Evolutionary conservation across 371 early-diverging fungal genomes (phyloP).

Genomic region (Zopfochytrium polystomum): DNA sequence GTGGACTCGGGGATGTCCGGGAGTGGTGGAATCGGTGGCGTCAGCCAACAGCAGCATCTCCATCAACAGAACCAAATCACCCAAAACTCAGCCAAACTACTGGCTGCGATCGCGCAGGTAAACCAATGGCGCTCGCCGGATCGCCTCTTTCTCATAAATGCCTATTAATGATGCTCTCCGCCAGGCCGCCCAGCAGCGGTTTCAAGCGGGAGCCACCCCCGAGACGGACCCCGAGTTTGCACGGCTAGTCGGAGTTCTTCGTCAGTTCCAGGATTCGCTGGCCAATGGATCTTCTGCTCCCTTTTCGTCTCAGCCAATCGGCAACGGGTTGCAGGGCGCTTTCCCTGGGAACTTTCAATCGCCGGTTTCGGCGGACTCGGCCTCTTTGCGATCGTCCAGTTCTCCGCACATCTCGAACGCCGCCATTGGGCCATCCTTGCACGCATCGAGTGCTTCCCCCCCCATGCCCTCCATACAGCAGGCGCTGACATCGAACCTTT

Average conservation of each 20-base stretch:
- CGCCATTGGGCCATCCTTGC: not conserved
- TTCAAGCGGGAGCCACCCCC: slow-evolving; percentile 30
- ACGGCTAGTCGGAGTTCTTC: slow-evolving; percentile 24
- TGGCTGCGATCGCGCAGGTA: too few species aligned
- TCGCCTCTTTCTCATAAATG: too few species aligned
- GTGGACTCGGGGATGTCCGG: not conserved
- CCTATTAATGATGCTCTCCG: too few species aligned
- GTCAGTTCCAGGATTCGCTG: slow-evolving; percentile 6
- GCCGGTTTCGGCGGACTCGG: not conserved
- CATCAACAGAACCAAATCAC: too few species aligned
- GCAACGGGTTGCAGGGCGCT: not conserved
- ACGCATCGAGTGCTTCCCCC: too few species aligned
- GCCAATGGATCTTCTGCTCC: not conserved
- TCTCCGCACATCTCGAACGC: not conserved
- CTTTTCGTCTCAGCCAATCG: not conserved
- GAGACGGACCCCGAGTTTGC: slow-evolving; percentile 36
- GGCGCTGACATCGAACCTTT: too few species aligned
- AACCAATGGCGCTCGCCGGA: too few species aligned
- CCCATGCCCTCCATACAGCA: too few species aligned
- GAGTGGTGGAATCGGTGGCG: too few species aligned
- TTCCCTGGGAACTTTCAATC: not conserved
- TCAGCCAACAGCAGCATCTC: too few species aligned
- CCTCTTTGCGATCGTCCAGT: not conserved
- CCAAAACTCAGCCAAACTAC: too few species aligned
- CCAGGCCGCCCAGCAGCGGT: slow-evolving; percentile 24